phyloP scores from a whole-genome alignment of 345 rosid species.

The Hibiscus trionum region DNA sequence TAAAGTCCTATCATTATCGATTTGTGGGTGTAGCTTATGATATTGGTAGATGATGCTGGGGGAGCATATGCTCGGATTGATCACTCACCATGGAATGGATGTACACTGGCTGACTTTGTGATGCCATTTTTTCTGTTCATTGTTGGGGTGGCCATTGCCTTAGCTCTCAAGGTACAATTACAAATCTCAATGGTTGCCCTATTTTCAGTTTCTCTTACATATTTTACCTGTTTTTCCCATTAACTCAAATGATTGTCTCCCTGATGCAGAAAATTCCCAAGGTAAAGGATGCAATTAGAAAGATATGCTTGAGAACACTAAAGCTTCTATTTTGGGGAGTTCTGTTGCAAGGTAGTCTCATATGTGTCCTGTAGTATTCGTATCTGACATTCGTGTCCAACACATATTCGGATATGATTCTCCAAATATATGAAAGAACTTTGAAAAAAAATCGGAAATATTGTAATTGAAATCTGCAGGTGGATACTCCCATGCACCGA shows the following conservation, averaged over 20 bases:
- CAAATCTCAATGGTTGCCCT: background rate
- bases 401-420: background rate
- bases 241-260: background rate
- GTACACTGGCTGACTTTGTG: slow-evolving; percentile 58
- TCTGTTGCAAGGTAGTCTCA: slow-evolving; percentile 45
- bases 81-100: slow-evolving; percentile 68
- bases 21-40: slow-evolving; percentile 37
- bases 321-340: slow-evolving; percentile 75
- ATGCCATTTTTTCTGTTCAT: slow-evolving; percentile 74
- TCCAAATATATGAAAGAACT: background rate
- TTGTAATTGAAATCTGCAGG: slow-evolving; percentile 25
- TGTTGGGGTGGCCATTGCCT: slow-evolving; percentile 60
- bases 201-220: background rate
- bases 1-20: background rate
- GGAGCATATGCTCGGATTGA: slow-evolving; percentile 43
- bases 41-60: slow-evolving; percentile 56
- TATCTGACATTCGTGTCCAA: no score
- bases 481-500: slow-evolving; percentile 66
- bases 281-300: slow-evolving; percentile 34
- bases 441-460: background rate
- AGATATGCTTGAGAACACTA: slow-evolving; percentile 44
- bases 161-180: slow-evolving; percentile 54
- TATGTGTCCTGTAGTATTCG: no score
- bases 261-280: slow-evolving; percentile 37
- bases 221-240: background rate